Base-by-base conservation (phyloP, 192 early-diverging fungal species). In the Coemansia sp. region DNA sequence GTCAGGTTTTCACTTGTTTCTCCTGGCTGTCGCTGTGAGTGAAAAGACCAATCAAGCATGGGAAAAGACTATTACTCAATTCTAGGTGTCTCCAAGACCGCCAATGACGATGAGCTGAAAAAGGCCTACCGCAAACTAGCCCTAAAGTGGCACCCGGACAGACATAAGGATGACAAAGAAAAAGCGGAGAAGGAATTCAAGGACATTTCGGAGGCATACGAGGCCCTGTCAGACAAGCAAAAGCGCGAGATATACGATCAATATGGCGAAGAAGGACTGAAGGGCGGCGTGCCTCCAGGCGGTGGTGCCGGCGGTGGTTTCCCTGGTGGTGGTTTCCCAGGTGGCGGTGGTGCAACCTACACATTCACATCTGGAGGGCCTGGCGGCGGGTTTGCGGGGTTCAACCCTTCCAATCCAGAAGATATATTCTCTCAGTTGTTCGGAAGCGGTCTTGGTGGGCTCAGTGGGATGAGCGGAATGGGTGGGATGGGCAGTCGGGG, bases 21-120 rank as follows among this genome's bases (percentile, higher is more conserved):
- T 23, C 40, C 23, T 62, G 23, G 21, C 60, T 23, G 18, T 37
- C 20, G 18, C 26, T 15, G 42, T 18, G 33, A 28, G 48, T 25
- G 35, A 35, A 51, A 51, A 16, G 15, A 3, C 48, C 35, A 20
- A 21, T 7, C 12, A 30, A 61, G 48, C 42, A 84, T 89, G 77
- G 87, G 93, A 57, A 98, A 98, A 72, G 95, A 99, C 72, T 98
- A 96, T 68, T 99, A 99, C 81, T 89, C 95, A 76, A 91, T 97
- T 61, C 72, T 99, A 18, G 93, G 89, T 10, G 74, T 96, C 21
- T 29, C 75, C 10, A 91, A 90, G 72, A 78, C 84, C 45, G 92
- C 94, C 12, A 74, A 74, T 26, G 95, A 97, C 18, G 86, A 86
- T 21, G 90, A 89, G 40, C 89, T 94, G 66, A 92, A 92, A 66